Conservation (phyloP, 2,329 filamentous ascomycete species). For the Fusarium succisae region DNA sequence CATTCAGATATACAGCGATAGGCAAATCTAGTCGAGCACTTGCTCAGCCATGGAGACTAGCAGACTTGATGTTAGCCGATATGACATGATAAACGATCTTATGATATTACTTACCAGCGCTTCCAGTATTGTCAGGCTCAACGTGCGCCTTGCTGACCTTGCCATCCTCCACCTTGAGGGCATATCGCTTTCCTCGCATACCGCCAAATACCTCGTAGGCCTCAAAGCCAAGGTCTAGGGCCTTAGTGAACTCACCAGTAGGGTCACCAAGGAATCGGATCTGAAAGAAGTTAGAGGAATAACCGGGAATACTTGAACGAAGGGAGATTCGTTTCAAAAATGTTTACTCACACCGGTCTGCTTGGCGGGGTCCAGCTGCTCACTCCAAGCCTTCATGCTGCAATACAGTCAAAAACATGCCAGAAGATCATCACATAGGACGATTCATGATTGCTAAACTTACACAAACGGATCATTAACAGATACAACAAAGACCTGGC, state of each 20-base stretch:
- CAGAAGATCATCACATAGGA: not conserved
- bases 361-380: constrained; percentile 77
- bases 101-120: constrained; percentile 70
- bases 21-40: constrained; percentile 25
- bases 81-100: not conserved
- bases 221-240: constrained; percentile 85
- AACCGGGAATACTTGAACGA: not conserved
- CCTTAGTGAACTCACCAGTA: constrained; percentile 80
- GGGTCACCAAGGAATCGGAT: constrained; percentile 92
- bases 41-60: constrained; percentile 40
- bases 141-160: constrained; percentile 84
- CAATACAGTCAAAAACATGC: constrained; percentile 8
- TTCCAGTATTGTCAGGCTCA: constrained; percentile 88
- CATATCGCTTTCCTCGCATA: constrained; percentile 86
- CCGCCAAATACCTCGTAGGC: constrained; percentile 79
- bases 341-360: constrained; percentile 76
- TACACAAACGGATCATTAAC: constrained; percentile 97
- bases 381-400: constrained; percentile 91
- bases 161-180: constrained; percentile 82
- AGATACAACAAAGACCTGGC: constrained; percentile 86
- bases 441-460: constrained; percentile 48
- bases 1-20: not conserved
- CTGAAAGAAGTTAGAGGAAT: constrained; percentile 53
- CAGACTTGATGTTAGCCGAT: not conserved
- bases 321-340: not conserved